Evolutionary conservation across 495 filamentous ascomycete species (phyloP), one percentile per base, ranked within the genome.

Genomic region (Penicillium maclennaniae): DNA sequence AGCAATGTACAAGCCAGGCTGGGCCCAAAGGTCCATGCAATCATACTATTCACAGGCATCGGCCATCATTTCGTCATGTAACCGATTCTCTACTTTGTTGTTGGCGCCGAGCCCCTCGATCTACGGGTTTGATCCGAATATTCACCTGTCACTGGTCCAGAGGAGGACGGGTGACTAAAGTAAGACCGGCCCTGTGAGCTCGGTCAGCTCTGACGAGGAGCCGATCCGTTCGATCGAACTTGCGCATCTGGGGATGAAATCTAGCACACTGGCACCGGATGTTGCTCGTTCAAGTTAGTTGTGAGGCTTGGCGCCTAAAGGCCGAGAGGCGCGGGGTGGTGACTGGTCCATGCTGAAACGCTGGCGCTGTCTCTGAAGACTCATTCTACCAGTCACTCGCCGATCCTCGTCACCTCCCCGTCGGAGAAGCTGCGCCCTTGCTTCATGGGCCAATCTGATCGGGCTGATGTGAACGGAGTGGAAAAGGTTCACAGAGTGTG

Each of bases 301-400:
- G n/a, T n/a, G n/a, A n/a, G 39, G 28, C 21, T 45, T 43, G 34
- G 41, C 39, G 16, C 36, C 15, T 31, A 40, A 49, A 27, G 47
- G 48, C 38, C 25, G 34, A 19, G 25, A 5, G 23, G 41, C 3
- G 10, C 21, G 20, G 21, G 26, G 51, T n/a, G n/a, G 43, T 60
- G 44, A 63, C 44, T 63, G 61, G 61, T 15, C 38, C 8, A 19
- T 14, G 41, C 40, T 63, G 61, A 63, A 63, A 63, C 61, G 50
- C 25, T 39, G 45, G 7, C 23, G 23, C 21, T 9, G 57, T 43
- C 43, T 44, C 45, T 48, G 50, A 51, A 53, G 49, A 51, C 52
- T 54, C 3, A 34, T 45, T 38, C 19, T 53, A 53, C 57, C 47
- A 49, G 39, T 26, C 21, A 41, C 21, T 19, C 28, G 43, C 44